Base-by-base conservation (phyloP, 805 yeast species). In the Starmerella roubikii region DNA sequence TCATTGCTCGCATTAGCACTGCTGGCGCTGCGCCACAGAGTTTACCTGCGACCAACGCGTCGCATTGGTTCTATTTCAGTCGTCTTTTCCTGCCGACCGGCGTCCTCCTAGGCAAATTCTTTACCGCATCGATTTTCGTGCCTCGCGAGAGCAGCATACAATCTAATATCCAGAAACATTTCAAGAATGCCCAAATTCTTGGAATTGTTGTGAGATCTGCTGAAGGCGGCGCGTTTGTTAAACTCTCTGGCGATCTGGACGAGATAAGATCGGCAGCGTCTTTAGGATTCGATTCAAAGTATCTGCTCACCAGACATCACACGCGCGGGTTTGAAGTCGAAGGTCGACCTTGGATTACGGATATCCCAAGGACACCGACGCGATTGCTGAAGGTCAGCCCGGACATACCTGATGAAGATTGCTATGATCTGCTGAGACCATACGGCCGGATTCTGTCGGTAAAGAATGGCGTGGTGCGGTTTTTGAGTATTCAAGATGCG, bases 331-430 rank as follows among this genome's bases (percentile, higher is more conserved):
- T 77, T 67, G 76, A 80, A 1, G 96, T 91, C 1, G 77, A 79
- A 50, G 99, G 99, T 45, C 65, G 71, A 1, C 98, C 99, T 0
- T 88, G 96, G 95, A 79, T 91, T 44, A 97, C 88, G 60, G 98
- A 91, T 55, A 64, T 91, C 56, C 71, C 82, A 50, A 62, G 95
- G 45, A 71, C 68, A 47, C 93, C 94, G 8, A 74, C 78, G 38
- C 60, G 67, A 8, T 65, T 66, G 12, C 59, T 91, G 19, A 69
- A 71, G 39, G 74, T 88, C 4, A 66, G 68, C 21, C 86, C 5
- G 60, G 15, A 26, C 3, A 34, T 88, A 42, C 69, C 79, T 0
- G 93, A 84, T 46, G 96, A 86, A 57, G 78, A 77, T 38, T 56
- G 86, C 37, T 88, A 86, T 51, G 69, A 80, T 2, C 60, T 84